Percentiles rank a stretch among this genome's conserved stretches.
Evolutionary conservation across 176 grass and related monocot genomes (phyloP).

Genomic region (Pontederia crassipes): DNA sequence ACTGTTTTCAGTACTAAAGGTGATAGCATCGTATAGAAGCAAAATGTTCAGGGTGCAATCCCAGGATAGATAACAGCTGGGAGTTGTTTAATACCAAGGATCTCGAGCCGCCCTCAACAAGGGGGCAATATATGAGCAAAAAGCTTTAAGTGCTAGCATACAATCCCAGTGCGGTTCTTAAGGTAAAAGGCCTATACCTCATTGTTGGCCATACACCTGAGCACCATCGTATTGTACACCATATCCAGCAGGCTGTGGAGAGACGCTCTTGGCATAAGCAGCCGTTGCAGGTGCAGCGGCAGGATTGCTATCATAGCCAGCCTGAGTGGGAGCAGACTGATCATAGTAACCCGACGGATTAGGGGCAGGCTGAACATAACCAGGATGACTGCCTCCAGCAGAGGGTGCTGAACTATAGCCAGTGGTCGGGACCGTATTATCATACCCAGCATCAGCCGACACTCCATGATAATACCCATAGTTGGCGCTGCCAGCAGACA

Average conservation of each 20-base stretch:
- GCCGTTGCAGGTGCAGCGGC: background rate
- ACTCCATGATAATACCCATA: constrained; percentile 61
- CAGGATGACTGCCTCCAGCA: constrained; percentile 26
- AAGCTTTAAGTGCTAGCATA: too few relatives aligned
- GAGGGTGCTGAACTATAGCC: constrained; percentile 23
- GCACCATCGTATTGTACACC: constrained; percentile 9
- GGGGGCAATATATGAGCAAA: too few relatives aligned
- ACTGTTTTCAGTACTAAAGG: too few relatives aligned
- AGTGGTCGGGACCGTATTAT: constrained; percentile 25
- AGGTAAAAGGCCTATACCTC: background rate
- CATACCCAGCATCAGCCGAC: constrained; percentile 52
- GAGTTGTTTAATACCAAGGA: too few relatives aligned
- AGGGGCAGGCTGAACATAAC: constrained; percentile 48
- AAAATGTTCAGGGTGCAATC: too few relatives aligned
- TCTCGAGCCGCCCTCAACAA: too few relatives aligned
- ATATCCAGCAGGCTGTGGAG: constrained; percentile 6
- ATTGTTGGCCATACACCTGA: constrained; percentile 13
- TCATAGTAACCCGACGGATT: constrained; percentile 7
- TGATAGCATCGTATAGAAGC: too few relatives aligned
- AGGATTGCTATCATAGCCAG: constrained; percentile 1
- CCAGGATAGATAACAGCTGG: too few relatives aligned
- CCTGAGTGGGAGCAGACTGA: background rate
- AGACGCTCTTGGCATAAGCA: constrained; percentile 11
- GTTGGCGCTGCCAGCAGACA: constrained; percentile 30
- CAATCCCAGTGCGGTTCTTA: too few relatives aligned